Percentiles rank a stretch among this genome's conserved stretches.
Conservation (phyloP, 129 eudicot genomes). For the Ambrosia artemisiifolia region DNA sequence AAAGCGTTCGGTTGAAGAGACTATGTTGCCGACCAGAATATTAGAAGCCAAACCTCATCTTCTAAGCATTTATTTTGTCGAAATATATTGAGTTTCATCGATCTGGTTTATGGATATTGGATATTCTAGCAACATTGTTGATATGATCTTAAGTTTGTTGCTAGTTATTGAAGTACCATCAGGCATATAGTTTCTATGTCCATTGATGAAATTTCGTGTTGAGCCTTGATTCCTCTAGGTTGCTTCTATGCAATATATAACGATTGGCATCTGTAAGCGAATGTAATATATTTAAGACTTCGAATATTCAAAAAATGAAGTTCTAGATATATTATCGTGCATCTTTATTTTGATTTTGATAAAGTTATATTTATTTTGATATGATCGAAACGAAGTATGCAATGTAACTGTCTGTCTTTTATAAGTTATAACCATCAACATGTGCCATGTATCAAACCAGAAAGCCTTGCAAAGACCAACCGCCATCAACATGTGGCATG, state of each 20-base stretch:
- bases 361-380: too few species aligned
- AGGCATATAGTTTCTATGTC: neutral
- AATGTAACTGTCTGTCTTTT: too few species aligned
- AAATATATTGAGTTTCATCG: neutral
- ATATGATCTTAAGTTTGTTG: slow-evolving; percentile 19
- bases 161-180: neutral
- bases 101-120: slow-evolving; percentile 9
- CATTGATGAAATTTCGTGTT: neutral
- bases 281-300: neutral
- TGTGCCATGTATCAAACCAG: too few species aligned
- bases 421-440: too few species aligned
- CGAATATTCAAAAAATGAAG: neutral
- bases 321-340: neutral
- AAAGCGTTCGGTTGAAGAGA: slow-evolving; percentile 66
- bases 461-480: too few species aligned
- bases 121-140: slow-evolving; percentile 28
- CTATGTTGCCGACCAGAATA: slow-evolving; percentile 60
- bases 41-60: slow-evolving; percentile 9
- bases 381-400: too few species aligned
- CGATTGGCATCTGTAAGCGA: neutral
- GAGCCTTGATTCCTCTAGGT: neutral
- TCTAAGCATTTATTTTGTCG: neutral
- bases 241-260: neutral
- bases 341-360: neutral
- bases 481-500: too few species aligned